Evolutionary conservation across 768 basidiomycete genomes (phyloP).

Genomic region (Suillus subaureus): DNA sequence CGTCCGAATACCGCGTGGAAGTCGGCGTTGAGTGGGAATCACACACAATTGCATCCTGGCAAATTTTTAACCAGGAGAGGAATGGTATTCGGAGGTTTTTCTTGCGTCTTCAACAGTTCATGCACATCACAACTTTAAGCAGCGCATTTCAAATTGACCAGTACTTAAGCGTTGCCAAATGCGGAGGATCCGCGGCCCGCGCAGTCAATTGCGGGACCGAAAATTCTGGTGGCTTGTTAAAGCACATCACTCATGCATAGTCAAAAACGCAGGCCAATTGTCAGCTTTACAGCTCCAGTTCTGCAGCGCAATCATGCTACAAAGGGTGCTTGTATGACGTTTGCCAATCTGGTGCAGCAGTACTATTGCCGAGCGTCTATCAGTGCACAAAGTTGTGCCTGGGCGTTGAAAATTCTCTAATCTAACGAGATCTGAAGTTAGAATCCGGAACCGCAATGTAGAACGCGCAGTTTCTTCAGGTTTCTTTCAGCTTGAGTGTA

Average conservation of each 20-base stretch:
- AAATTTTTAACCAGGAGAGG: conserved; percentile 6
- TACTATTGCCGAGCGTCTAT: neutral
- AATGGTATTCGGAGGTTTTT: neutral
- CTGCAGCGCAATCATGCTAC: neutral
- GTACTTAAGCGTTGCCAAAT: neutral
- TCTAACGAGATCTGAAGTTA: too few species aligned
- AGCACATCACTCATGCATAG: too few species aligned
- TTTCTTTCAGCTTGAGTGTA: too few species aligned
- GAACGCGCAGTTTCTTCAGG: neutral
- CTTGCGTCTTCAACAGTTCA: neutral
- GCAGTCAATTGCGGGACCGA: too few species aligned
- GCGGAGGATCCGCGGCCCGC: neutral
- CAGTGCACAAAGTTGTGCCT: neutral
- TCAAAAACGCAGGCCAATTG: too few species aligned
- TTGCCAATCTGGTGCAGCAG: neutral
- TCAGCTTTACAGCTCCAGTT: neutral
- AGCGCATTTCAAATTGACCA: neutral
- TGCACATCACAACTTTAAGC: neutral
- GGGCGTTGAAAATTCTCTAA: neutral
- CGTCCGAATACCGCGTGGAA: neutral
- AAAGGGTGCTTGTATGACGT: neutral
- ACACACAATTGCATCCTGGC: neutral
- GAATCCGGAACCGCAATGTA: too few species aligned
- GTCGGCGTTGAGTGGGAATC: neutral
- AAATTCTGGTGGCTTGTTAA: too few species aligned